phyloP scores from a whole-genome alignment of 192 early-diverging fungal species.

The Haplosporangium gracile region DNA sequence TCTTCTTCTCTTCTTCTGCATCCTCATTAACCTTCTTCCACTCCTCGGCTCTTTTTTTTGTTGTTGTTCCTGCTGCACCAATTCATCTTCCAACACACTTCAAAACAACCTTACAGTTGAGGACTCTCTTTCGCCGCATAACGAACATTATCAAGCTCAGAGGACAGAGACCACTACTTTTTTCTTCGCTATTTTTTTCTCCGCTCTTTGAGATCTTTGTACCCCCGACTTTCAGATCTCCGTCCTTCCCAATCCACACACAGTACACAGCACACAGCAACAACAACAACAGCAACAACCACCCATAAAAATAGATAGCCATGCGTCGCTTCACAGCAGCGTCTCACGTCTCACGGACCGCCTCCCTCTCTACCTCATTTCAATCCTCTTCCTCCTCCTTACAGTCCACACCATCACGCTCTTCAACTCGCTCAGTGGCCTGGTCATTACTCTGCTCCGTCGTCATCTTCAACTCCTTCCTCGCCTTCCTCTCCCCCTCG shows the following conservation, averaged over 20 bases:
- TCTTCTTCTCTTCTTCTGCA: slow-evolving; percentile 6
- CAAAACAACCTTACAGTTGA: no score
- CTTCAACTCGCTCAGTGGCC: neutral
- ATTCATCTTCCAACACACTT: neutral
- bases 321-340: slow-evolving; percentile 6
- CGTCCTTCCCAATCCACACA: no score
- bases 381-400: neutral
- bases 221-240: no score
- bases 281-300: no score
- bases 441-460: slow-evolving; percentile 32
- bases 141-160: no score
- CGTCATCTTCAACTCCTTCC: slow-evolving; percentile 25
- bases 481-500: slow-evolving; percentile 29
- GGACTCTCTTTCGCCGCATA: no score
- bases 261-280: no score
- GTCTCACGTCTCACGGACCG: neutral
- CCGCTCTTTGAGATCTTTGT: no score
- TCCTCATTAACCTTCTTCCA: slow-evolving; percentile 2
- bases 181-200: no score
- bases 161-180: no score
- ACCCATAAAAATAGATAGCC: neutral
- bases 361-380: neutral
- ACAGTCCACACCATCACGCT: neutral
- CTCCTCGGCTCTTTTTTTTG: neutral
- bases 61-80: neutral